Evolutionary conservation across 495 filamentous ascomycete genomes (phyloP).

Genomic region (Penicillium canariense): DNA sequence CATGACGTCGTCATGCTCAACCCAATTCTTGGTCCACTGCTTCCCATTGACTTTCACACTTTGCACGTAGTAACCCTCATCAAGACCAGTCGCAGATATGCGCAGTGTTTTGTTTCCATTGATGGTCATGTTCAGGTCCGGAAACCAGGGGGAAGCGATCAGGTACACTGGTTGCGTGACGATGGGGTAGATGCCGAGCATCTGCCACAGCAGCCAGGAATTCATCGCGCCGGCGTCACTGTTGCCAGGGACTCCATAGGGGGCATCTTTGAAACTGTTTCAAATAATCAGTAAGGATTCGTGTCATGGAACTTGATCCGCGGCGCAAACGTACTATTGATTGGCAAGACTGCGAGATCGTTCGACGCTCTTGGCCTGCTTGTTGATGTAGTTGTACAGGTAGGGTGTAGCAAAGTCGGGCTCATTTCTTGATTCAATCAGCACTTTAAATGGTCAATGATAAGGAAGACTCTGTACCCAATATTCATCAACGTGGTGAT

Average conservation of each 20-base stretch:
- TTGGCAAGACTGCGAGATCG: constrained; percentile 52
- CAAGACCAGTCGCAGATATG: constrained; percentile 53
- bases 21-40: constrained; percentile 52
- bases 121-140: constrained; percentile 55
- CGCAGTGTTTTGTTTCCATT: constrained; percentile 52
- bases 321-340: constrained; percentile 48
- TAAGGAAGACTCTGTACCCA: constrained; percentile 23
- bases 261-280: constrained; percentile 36
- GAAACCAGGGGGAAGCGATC: constrained; percentile 61
- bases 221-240: constrained; percentile 71
- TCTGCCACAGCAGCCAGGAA: constrained; percentile 65
- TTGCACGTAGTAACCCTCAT: constrained; percentile 56
- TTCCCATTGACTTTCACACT: constrained; percentile 34
- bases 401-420: constrained; percentile 64
- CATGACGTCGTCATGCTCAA: constrained; percentile 63
- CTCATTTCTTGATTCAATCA: constrained; percentile 49
- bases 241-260: constrained; percentile 62
- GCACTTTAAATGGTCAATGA: not conserved
- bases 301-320: not conserved
- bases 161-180: constrained; percentile 65
- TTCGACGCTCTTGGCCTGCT: constrained; percentile 57
- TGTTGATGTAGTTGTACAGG: constrained; percentile 66
- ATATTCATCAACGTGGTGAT: constrained; percentile 52
- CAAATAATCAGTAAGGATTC: not conserved
- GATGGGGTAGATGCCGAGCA: constrained; percentile 68